Evolutionary conservation across 2,329 filamentous ascomycete genomes (phyloP).

Genomic region (Ceratocystis colombiana): DNA sequence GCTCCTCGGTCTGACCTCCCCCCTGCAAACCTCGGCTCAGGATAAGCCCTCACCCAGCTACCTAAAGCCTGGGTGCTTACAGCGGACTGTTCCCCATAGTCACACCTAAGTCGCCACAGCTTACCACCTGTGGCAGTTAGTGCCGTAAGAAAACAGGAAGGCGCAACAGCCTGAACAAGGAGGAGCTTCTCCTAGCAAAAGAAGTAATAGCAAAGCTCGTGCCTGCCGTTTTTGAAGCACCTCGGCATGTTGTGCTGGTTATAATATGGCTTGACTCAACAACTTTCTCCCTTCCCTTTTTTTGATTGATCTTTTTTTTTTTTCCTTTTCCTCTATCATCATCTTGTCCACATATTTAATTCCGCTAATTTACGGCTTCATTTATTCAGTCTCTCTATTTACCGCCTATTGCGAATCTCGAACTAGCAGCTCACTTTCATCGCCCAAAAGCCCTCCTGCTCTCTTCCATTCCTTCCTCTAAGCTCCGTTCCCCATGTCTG

Average conservation of each 20-base stretch:
- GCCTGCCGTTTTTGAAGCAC: constrained; percentile 13
- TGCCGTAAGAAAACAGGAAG: neutral
- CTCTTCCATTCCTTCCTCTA: neutral
- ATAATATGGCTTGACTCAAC: neutral
- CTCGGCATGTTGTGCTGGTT: constrained; percentile 9
- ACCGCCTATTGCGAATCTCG: too few species aligned
- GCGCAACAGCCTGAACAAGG: neutral
- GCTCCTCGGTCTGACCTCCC: constrained; percentile 13
- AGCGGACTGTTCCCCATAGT: neutral
- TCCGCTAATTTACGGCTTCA: too few species aligned
- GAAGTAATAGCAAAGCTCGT: neutral
- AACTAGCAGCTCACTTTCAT: neutral
- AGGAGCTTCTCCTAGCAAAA: neutral
- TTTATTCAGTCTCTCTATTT: too few species aligned
- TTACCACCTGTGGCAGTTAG: neutral
- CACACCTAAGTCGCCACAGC: neutral
- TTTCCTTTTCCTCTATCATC: neutral
- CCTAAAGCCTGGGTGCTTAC: neutral
- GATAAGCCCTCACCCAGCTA: neutral
- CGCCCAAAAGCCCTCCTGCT: neutral
- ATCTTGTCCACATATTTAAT: too few species aligned
- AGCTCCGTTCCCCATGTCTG: constrained; percentile 42
- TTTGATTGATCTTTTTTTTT: neutral
- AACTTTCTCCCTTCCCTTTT: neutral
- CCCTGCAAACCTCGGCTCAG: constrained; percentile 17